These are phyloP conservation scores for Prosopis cineraria DNA, from an alignment of 306 rosid genomes.

Conservation along the genomic window DNA sequence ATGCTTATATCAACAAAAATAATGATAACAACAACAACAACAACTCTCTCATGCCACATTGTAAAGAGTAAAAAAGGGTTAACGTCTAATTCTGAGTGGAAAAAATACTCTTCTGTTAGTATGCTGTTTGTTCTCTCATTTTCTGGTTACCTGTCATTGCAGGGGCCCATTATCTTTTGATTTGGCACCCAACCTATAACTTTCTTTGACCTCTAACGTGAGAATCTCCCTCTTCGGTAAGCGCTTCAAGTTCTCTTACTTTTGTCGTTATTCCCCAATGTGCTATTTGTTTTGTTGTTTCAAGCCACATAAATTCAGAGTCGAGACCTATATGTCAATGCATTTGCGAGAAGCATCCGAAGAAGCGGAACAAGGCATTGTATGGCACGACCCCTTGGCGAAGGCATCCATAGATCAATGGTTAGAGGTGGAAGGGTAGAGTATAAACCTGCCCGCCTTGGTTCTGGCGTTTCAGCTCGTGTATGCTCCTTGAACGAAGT, in stretches of 20 bases:
- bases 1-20: too few relatives aligned
- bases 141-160: too few relatives aligned
- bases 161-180: too few relatives aligned
- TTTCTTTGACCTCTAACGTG: too few relatives aligned
- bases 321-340: constrained; percentile 85
- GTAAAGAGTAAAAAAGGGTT: too few relatives aligned
- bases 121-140: too few relatives aligned
- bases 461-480: constrained; percentile 75
- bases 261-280: not conserved
- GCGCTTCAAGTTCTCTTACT: not conserved
- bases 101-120: too few relatives aligned
- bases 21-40: too few relatives aligned
- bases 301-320: constrained; percentile 43
- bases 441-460: constrained; percentile 71
- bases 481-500: constrained; percentile 80
- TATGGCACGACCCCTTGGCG: constrained; percentile 62
- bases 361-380: constrained; percentile 60
- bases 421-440: constrained; percentile 83
- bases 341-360: constrained; percentile 64
- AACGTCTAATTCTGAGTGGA: too few relatives aligned
- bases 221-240: constrained; percentile 68
- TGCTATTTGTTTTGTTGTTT: not conserved
- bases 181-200: too few relatives aligned
- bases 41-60: too few relatives aligned
- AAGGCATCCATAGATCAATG: constrained; percentile 86